Evolutionary conservation across 768 basidiomycete genomes (phyloP).

Genomic region (Cyathus striatus): DNA sequence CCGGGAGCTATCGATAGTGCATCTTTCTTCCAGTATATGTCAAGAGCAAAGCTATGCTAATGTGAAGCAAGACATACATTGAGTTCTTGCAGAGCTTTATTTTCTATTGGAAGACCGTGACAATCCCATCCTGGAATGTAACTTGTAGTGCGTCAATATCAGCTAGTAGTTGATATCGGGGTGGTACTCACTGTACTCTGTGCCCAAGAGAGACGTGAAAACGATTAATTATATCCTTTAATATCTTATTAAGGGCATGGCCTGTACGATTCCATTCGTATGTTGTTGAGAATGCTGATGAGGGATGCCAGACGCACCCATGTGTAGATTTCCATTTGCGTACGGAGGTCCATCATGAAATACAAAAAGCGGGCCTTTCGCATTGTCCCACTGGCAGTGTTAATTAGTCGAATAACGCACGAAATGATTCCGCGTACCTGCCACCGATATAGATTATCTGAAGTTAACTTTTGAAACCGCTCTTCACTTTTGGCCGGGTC

Average conservation of each 20-base stretch:
- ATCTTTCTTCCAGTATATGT: slow-evolving; percentile 39
- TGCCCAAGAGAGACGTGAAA: slow-evolving; percentile 76
- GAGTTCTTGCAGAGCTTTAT: slow-evolving; percentile 80
- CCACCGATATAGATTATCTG: slow-evolving; percentile 72
- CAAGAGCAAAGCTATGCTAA: slow-evolving; percentile 1
- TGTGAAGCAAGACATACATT: slow-evolving; percentile 37
- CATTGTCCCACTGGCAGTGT: slow-evolving; percentile 53
- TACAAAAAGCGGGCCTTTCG: slow-evolving; percentile 67
- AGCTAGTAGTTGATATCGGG: not conserved
- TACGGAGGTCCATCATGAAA: slow-evolving; percentile 97
- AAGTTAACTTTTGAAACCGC: slow-evolving; percentile 55
- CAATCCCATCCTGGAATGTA: slow-evolving; percentile 98
- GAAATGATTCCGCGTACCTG: slow-evolving; percentile 44
- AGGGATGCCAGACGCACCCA: slow-evolving; percentile 78
- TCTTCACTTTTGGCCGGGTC: slow-evolving; percentile 61
- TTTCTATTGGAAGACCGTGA: slow-evolving; percentile 95
- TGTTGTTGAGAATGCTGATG: too few species aligned
- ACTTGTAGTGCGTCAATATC: slow-evolving; percentile 33
- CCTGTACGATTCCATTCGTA: too few species aligned
- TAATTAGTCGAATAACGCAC: not conserved
- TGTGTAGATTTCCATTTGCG: slow-evolving; percentile 93
- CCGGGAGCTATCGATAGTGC: slow-evolving; percentile 49
- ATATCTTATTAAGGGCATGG: slow-evolving; percentile 92
- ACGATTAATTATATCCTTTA: slow-evolving; percentile 94
- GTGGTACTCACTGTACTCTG: slow-evolving; percentile 66